Percentiles rank a stretch among this genome's conserved stretches.
These are phyloP conservation scores for Limonium bicolor DNA, from an alignment of 148 eudicot genomes.

Conservation along the genomic window DNA sequence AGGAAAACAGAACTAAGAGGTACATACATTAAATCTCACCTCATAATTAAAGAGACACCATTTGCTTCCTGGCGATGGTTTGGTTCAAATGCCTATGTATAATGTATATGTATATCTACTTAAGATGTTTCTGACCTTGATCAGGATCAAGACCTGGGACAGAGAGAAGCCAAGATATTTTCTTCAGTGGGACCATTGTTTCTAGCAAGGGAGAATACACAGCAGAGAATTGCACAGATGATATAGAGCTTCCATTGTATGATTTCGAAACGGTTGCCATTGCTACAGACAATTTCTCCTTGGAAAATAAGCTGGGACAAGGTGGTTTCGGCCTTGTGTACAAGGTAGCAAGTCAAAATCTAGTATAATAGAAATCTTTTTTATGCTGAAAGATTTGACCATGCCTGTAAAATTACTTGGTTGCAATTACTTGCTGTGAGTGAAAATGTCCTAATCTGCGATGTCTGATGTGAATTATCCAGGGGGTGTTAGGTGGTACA, in stretches of 20 bases:
- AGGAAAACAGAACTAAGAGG: not conserved
- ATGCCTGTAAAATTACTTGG: no score
- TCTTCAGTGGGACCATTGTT: no score
- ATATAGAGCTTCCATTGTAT: not conserved
- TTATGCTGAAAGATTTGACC: no score
- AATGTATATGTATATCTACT: not conserved
- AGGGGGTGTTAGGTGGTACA: not conserved
- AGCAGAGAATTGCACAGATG: not conserved
- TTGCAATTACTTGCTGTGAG: no score
- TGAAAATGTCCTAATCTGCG: no score
- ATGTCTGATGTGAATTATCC: no score
- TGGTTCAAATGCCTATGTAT: not conserved
- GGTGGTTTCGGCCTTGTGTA: slow-evolving; percentile 1
- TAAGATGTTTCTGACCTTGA: no score
- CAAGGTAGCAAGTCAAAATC: not conserved
- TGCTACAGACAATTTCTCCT: not conserved
- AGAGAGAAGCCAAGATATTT: no score
- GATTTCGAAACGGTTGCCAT: not conserved
- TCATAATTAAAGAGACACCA: not conserved
- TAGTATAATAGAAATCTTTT: no score
- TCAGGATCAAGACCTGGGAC: not conserved
- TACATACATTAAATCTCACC: not conserved
- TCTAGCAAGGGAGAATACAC: no score
- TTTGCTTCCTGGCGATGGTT: no score
- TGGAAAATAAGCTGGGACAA: not conserved